These are phyloP conservation scores for Crithidia mellificae DNA, from an alignment of 208 protist species.

Conservation along the genomic window DNA sequence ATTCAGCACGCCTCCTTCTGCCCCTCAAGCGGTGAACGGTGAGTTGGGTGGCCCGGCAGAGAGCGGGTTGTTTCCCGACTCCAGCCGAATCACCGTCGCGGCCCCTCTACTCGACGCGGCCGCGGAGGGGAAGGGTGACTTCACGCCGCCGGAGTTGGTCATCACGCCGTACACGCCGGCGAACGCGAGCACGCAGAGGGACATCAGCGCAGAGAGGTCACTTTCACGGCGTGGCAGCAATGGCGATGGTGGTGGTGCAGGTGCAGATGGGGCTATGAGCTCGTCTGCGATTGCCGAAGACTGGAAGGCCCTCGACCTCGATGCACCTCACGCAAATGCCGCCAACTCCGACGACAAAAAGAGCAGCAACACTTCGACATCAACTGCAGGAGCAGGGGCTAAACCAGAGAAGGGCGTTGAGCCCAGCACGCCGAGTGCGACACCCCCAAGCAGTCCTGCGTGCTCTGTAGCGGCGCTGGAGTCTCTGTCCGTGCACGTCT, in stretches of 20 bases:
- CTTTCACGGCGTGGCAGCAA: not conserved
- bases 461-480: slow-evolving; percentile 8
- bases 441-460: not conserved
- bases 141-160: too few species aligned
- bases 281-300: slow-evolving; percentile 1
- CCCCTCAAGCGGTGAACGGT: too few species aligned
- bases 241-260: not conserved
- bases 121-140: too few species aligned
- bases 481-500: not conserved
- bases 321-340: not conserved
- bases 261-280: not conserved
- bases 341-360: not conserved
- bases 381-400: not conserved
- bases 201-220: not conserved
- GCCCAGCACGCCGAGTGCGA: not conserved
- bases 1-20: too few species aligned
- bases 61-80: too few species aligned
- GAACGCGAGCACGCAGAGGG: not conserved
- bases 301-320: not conserved
- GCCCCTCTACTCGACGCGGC: too few species aligned
- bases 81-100: too few species aligned
- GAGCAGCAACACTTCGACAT: not conserved
- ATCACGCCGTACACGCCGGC: not conserved
- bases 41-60: too few species aligned
- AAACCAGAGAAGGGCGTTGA: too few species aligned